Base-by-base conservation (phyloP, 2,329 filamentous ascomycete genomes). In the Elsinoe australis region DNA sequence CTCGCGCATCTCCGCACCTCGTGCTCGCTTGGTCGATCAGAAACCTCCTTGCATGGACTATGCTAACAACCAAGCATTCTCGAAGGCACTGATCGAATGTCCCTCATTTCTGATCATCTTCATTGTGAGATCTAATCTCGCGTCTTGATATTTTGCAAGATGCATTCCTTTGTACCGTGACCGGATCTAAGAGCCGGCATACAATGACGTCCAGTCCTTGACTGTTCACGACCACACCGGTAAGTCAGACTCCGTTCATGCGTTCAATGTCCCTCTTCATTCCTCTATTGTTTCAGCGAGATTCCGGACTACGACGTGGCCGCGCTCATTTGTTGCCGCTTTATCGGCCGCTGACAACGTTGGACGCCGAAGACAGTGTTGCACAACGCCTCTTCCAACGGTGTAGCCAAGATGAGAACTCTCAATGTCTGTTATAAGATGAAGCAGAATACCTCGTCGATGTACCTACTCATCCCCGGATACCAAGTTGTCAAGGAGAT, bases 261-360 rank as follows among this genome's bases (percentile, higher is more conserved):
- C 36, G 36, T 21, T 7, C 15, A n/a, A 4, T 44, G 24, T 8
- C 24, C 26, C 28, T 17, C 35, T 31, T 17, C 28, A 44, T 44
- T 44, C 28, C 39, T 44, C 15, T 44, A 44, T 32, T 31, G 39
- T 44, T 44, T 44, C 39, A 44, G 39, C 39, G 32, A 31, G 24
- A 44, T 44, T 44, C 7, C 39, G 21, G 29, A 18, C 21, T 21
- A 26, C 9, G 39, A 31, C 24, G 39, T 12, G 28, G 39, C 24
- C 24, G 39, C 28, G 32, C 39, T 17, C 26, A 44, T 21, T 44
- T 19, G 39, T 18, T 15, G 17, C 39, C 28, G 39, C 39, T 44
- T 44, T 44, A 44, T 31, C 28, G 39, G 39, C 39, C 39, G 39
- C 39, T 44, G 39, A 44, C 18, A 26, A n/a, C 39, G 39, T 44